Base-by-base conservation (phyloP, 139 green algal species). In the Picochlorum sp. region DNA sequence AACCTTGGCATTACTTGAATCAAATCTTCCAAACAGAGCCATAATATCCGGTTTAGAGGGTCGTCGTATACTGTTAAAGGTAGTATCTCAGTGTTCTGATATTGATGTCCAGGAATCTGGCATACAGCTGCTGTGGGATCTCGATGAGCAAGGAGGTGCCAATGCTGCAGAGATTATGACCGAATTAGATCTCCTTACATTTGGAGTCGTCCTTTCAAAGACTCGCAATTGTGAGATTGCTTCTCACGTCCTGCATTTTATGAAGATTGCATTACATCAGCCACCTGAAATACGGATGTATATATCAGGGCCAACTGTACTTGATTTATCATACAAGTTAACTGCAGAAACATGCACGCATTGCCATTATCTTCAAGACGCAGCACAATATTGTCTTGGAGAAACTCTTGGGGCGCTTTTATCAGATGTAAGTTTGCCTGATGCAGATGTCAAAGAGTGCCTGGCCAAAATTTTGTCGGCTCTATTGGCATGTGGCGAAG, bases 1-100 rank as follows among this genome's bases (percentile, higher is more conserved):
- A 50, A 78, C 71, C 9, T 65, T 78, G 5, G 32, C 28, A 24
- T 65, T 78, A 3, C 50, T 78, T 14, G 66, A 72, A 49, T 56
- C 71, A 56, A 78, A 78, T 59, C 58, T 63, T n/a, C 71, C 71
- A 34, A 78, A 78, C 59, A 62, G 69, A 15, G 62, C 49, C 30
- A 66, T 75, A 26, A 66, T 72, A 16, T 45, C 59, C 9, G 3
- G 2, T 0, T 37, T 69, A 37, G 50, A 77, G 64, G 71, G 71
- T 20, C 64, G 59, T 34, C 26, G 62, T 15, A 68, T 64, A 56
- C 50, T 77, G 30, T 50, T 56, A 2, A 47, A 63, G n/a, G 65
- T 69, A 7, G 45, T 77, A 49, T 51, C 57, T 4, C 30, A 62
- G 15, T 66, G 60, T 11, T 37, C 18, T 18, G 56, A 61, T 38